Percentiles rank a stretch among this genome's conserved stretches.
Evolutionary conservation across 1,139 yeast genomes (phyloP).

Genomic region (Nadsonia starkeyi-henricii): DNA sequence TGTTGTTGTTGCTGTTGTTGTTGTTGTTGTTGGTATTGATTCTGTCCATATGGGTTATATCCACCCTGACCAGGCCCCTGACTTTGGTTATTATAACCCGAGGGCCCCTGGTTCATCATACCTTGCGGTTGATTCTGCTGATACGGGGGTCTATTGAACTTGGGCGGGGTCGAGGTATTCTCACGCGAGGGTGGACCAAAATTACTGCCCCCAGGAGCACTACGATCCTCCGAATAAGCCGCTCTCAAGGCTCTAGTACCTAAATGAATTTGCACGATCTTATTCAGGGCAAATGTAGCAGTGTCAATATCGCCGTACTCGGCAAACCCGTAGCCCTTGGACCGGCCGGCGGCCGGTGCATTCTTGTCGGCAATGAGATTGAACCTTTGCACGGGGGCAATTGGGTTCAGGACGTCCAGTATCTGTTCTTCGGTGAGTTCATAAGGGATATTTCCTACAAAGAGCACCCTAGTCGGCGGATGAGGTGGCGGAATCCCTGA

Average conservation of each 20-base stretch:
- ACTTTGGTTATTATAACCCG: not conserved
- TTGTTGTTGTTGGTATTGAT: constrained; percentile 2
- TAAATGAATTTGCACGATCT: constrained; percentile 42
- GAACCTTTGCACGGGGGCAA: constrained; percentile 62
- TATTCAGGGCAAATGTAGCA: constrained; percentile 64
- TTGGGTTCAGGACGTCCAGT: constrained; percentile 46
- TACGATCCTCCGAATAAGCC: constrained; percentile 41
- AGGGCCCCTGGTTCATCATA: not conserved
- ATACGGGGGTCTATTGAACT: not conserved
- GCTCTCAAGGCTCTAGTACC: constrained; percentile 56
- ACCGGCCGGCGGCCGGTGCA: constrained; percentile 42
- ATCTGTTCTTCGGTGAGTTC: constrained; percentile 5
- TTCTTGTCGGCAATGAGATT: constrained; percentile 61
- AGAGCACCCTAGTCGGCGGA: constrained; percentile 6
- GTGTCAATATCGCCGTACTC: constrained; percentile 53
- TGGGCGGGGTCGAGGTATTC: not conserved
- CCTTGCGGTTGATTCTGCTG: not conserved
- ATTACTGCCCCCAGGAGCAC: constrained; percentile 4
- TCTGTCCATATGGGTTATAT: not conserved
- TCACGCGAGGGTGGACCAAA: not conserved
- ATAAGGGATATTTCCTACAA: constrained; percentile 7
- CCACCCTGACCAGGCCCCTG: constrained; percentile 1
- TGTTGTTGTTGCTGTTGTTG: constrained; percentile 2
- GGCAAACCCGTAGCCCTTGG: constrained; percentile 70
- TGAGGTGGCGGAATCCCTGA: constrained; percentile 3